Base-by-base conservation (phyloP, 176 grass and related monocot genomes). In the Bromus sterilis region DNA sequence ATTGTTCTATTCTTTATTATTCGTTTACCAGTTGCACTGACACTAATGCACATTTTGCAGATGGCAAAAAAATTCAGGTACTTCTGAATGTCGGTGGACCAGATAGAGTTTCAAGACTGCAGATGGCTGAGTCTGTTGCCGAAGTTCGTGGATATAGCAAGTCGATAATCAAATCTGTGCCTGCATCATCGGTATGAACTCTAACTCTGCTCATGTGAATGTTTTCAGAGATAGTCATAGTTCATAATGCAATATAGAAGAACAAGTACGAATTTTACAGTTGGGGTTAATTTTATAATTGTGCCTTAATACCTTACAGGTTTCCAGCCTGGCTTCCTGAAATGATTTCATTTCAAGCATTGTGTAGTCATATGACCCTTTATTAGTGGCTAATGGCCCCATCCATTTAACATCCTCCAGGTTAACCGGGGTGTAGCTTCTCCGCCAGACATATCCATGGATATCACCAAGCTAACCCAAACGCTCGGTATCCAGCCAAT, bases 391-490 rank as follows among this genome's bases (percentile, higher is more conserved):
- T 86, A 30, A 86, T 82, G 13, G 5, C 16, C 28, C 11, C 8
- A 77, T 51, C 42, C 13, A 69, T 70, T 44, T 31, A n/a, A 24
- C 77, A 41, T 76, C 85, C 61, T 79, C 39, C 81, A 98, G 96
- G 80, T 93, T 53, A 80, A 95, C 71, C 81, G 92, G 16, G 95
- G 92, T 25, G 92, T 98, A 60, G 84, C 84, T 60, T 95, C 96
- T 48, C 92, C 96, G 56, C 28, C 96, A 76, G 96, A 95, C 71
- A 98, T 95, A 93, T 98, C 96, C 63, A 98, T 95, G 92, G 88
- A 98, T 89, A 98, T 93, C 87, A 86, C 74, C 71, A 91, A 66
- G 82, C 71, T 95, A 81, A 85, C 85, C 64, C 84, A 91, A 66
- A 66, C 88, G 35, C 81, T 98, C 74, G 79, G 90, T 76, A 87